Percentiles rank a stretch among this genome's conserved stretches.
Conservation (phyloP, 768 basidiomycete species). For the Calocera viscosa region DNA sequence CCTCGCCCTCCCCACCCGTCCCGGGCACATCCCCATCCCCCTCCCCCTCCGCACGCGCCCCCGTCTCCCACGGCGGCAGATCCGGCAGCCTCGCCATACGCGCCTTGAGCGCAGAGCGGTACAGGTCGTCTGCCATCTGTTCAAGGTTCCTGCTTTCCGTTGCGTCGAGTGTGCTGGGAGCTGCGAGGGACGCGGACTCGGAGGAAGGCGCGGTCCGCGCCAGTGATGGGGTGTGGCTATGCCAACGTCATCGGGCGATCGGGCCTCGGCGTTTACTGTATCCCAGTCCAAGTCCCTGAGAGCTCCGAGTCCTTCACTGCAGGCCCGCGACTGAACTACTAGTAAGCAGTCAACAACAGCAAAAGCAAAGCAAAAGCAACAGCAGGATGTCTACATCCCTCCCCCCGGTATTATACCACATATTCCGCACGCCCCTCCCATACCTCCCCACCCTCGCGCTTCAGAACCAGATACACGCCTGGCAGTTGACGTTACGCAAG, state of each 20-base stretch:
- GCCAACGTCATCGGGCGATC: too few relatives aligned
- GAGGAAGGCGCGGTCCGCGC: too few relatives aligned
- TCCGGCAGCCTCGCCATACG: constrained; percentile 62
- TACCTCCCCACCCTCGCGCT: constrained; percentile 55
- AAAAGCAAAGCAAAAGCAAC: too few relatives aligned
- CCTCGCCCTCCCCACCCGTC: neutral
- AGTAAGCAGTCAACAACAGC: too few relatives aligned
- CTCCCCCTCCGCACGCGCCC: constrained; percentile 27
- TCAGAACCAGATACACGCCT: constrained; percentile 56
- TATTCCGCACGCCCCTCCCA: constrained; percentile 64
- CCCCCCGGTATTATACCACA: constrained; percentile 60
- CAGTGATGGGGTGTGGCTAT: too few relatives aligned
- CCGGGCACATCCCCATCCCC: constrained; percentile 28
- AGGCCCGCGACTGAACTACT: too few relatives aligned
- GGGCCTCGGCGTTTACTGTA: too few relatives aligned
- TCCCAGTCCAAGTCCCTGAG: too few relatives aligned
- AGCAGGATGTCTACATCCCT: neutral
- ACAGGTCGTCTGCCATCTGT: constrained; percentile 33
- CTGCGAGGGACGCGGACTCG: too few relatives aligned
- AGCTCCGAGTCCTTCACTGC: too few relatives aligned
- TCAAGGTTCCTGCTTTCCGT: too few relatives aligned
- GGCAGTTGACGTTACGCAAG: constrained; percentile 48
- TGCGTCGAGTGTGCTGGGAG: too few relatives aligned
- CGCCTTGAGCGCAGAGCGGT: constrained; percentile 64
- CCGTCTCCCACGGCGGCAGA: constrained; percentile 31